Evolutionary conservation across 1,284 basidiomycete genomes (phyloP), one percentile per base, ranked within the genome.

Genomic region (Ustanciosporium gigantosporum): DNA sequence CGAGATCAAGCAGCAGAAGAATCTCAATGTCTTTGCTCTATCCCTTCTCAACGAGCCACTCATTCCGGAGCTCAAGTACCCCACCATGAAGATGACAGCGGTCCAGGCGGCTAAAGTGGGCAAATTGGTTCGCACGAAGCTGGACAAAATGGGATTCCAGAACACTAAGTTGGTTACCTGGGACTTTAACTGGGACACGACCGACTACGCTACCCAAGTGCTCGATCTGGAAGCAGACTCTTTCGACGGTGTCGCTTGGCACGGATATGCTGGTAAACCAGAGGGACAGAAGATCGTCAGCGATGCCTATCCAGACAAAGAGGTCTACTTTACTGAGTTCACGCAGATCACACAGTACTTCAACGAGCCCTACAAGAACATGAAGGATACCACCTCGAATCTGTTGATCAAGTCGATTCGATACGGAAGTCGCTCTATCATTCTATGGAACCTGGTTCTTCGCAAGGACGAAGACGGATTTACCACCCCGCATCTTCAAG

Each of bases 301-400:
- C 29, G 39, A 58, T 11, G 67, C 69, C 14, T 72, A 58, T 40
- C 65, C 67, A 8, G 25, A 25, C 23, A 41, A 42, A 20, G 46
- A 48, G 23, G 42, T 39, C 11, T 58, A 49, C 44, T 59, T 71
- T 19, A 67, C 64, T 34, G 68, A 71, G 40, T 50, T 46, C 34
- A 71, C 68, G 14, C 15, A 37, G 13, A 42, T 71, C 5, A 69
- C 68, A 3, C 68, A 71, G 41, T 59, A 42, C 31, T 50, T 48
- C 35, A 39, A 25, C 43, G 68, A 71, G 41, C 67, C 67, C 25
- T 71, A 66, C 56, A 53, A 56, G 36, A 71, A 71, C 50, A 56
- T 64, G 39, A 57, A 60, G 48, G 59, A 59, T 41, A 39, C 60
- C 21, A 52, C 58, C 8, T 22, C 35, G 3, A 35, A 53, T n/a